These are phyloP conservation scores for Sugiyamaella marilandica DNA, from an alignment of 805 yeast species.

Conservation along the genomic window DNA sequence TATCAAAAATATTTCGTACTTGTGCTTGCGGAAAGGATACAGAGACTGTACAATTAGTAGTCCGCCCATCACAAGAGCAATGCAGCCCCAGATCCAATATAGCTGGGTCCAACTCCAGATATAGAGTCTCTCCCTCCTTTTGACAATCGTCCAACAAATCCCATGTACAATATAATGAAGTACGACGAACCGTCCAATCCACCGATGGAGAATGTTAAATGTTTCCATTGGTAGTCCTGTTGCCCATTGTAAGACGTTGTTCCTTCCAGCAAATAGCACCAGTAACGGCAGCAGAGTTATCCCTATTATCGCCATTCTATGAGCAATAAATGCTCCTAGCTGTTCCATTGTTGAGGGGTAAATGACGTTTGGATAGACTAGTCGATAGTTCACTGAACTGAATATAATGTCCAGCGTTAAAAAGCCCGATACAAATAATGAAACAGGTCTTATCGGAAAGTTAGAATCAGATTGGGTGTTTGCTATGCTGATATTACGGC, in stretches of 20 bases:
- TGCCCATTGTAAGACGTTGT: conserved; percentile 57
- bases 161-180: conserved; percentile 52
- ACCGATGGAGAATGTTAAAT: conserved; percentile 57
- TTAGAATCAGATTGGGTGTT: neutral
- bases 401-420: conserved; percentile 29
- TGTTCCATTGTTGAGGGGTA: conserved; percentile 3
- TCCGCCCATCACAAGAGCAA: conserved; percentile 40
- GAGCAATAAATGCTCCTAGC: conserved; percentile 4
- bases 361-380: conserved; percentile 10
- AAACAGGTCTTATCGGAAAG: neutral
- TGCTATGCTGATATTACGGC: conserved; percentile 21
- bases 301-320: conserved; percentile 3
- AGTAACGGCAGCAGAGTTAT: conserved; percentile 8
- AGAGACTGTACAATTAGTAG: conserved; percentile 47
- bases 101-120: conserved; percentile 10
- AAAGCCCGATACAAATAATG: conserved; percentile 33
- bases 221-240: conserved; percentile 61
- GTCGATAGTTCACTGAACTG: conserved; percentile 19
- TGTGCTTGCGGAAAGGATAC: conserved; percentile 46
- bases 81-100: conserved; percentile 37
- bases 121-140: conserved; percentile 40
- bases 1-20: conserved; percentile 59
- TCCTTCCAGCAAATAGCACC: conserved; percentile 64
- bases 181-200: conserved; percentile 53
- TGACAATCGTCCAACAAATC: conserved; percentile 44